Base-by-base conservation (phyloP, 352 stramenopile genomes). In the Globisporangium spiculum region DNA sequence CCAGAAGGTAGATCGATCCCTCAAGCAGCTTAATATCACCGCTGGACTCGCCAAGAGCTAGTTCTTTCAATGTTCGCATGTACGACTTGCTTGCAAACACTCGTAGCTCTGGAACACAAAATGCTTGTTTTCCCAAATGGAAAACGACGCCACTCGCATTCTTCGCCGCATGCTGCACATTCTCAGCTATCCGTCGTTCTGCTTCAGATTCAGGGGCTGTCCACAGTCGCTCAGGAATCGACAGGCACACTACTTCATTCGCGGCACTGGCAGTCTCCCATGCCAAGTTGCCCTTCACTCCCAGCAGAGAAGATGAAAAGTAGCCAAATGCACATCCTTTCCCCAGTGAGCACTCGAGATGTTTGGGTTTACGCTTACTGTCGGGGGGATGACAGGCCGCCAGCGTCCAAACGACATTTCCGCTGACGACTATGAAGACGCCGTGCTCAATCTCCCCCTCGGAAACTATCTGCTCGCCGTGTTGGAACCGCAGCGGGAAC, bases 321-420 rank as follows among this genome's bases (percentile, higher is more conserved):
- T 48, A 41, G n/a, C 57, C 57, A 30, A 63, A 53, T 4, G 34
- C 57, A 20, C 57, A 63, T 22, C 57, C 34, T 48, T 63, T 63
- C 7, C 9, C 24, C 10, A 63, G 20, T 3, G 44, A 38, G 7
- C 32, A 52, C 8, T 14, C 34, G 34, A 63, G 18, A 6, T 34
- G 27, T 4, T 22, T 36, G 48, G 57, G 1, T 63, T 26, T 32
- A 3, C 18, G 30, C 22, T 34, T 26, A n/a, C 30, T 20, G 30
- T 9, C 6, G 1, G 20, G 4, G 8, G 4, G 57, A 12, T 30
- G 20, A 8, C 18, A 22, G 4, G 20, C 22, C 18, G 9, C 14
- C 32, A 63, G 57, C n/a, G 57, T 63, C 57, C 57, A 63, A 20
- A 27, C 14, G 57, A 63, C 57, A 3, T 48, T 10, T 22, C 57